Evolutionary conservation across 2,329 filamentous ascomycete genomes (phyloP).

Genomic region (Chaetomium globosum): DNA sequence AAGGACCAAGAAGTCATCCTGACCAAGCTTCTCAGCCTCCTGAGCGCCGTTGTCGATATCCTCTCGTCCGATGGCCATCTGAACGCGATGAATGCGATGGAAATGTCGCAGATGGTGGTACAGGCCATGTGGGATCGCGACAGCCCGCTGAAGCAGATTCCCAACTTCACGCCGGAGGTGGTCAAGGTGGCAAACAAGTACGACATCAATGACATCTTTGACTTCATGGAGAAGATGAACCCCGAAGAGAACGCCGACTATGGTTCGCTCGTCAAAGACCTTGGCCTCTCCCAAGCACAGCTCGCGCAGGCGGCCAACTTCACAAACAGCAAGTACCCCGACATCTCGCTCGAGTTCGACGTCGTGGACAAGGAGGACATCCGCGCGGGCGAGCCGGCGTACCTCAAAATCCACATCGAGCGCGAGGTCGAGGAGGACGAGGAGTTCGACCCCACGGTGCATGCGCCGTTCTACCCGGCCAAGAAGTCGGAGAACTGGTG

Average conservation of each 20-base stretch:
- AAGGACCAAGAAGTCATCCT: conserved; percentile 93
- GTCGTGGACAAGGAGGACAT: conserved; percentile 80
- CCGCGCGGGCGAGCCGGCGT: conserved; percentile 76
- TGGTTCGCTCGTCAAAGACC: conserved; percentile 71
- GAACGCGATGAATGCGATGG: conserved; percentile 98
- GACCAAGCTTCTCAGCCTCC: conserved; percentile 78
- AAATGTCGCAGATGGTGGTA: conserved; percentile 98
- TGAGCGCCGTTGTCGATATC: conserved; percentile 92
- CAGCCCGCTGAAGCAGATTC: conserved; percentile 95
- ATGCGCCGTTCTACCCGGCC: conserved; percentile 89
- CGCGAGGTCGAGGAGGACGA: conserved; percentile 74
- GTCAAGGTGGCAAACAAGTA: conserved; percentile 76
- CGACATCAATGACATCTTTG: conserved; percentile 89
- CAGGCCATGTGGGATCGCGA: conserved; percentile 99
- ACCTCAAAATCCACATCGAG: conserved; percentile 81
- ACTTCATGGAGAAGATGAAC: conserved; percentile 99
- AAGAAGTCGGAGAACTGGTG: conserved; percentile 99
- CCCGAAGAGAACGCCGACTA: conserved; percentile 88
- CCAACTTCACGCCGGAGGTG: conserved; percentile 83
- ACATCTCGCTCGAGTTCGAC: conserved; percentile 87
- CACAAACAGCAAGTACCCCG: conserved; percentile 95
- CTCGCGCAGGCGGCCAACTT: conserved; percentile 88
- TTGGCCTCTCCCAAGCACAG: conserved; percentile 79
- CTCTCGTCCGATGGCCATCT: conserved; percentile 93
- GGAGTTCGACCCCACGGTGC: conserved; percentile 79